Base-by-base conservation (phyloP, 768 basidiomycete genomes). In the Porpolomopsis calyptriformis region DNA sequence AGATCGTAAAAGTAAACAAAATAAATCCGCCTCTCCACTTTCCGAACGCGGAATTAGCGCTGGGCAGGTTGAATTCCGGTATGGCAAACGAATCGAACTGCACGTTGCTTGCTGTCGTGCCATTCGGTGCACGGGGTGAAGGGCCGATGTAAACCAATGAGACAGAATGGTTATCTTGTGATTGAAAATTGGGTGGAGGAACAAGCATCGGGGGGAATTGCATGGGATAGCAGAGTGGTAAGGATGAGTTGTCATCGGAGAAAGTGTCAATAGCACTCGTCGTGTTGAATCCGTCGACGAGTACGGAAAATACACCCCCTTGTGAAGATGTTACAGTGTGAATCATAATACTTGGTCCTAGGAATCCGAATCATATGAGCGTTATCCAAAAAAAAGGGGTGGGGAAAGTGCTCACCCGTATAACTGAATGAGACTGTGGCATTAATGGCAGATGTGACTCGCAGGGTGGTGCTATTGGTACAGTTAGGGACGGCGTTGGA, bases 261-360 rank as follows among this genome's bases (percentile, higher is more conserved):
- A 33, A 57, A 4, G 56, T 55, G 40, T 57, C 55, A 33, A 55
- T 49, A 0, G 23, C 43, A 18, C 31, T 20, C 11, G 44, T 52
- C n/a, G 51, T 55, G 33, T 49, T 47, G 34, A 52, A 45, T 1
- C 56, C 54, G 47, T 57, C 56, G 8, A 55, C 36, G 6, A 46
- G n/a, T 11, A 57, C 45, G 1, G 53, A 39, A 33, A 57, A 54
- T 1, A 49, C 40, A n/a, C 56, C 56, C 22, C 56, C 56, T 11
- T 22, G 39, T 7, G 47, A 25, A 4, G 56, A 57, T 24, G 49
- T 52, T 14, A 54, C 47, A 6, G 51, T 48, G 35, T 55, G 42
- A 37, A 57, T 42, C 40, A 57, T 52, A 11, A 57, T 44, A 19
- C 55, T 55, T 6, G 51, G 54, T 12, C 56, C 56, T 57, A 31